Base-by-base conservation (phyloP, 2,329 filamentous ascomycete genomes). In the Colletotrichum neosansevieriae region DNA sequence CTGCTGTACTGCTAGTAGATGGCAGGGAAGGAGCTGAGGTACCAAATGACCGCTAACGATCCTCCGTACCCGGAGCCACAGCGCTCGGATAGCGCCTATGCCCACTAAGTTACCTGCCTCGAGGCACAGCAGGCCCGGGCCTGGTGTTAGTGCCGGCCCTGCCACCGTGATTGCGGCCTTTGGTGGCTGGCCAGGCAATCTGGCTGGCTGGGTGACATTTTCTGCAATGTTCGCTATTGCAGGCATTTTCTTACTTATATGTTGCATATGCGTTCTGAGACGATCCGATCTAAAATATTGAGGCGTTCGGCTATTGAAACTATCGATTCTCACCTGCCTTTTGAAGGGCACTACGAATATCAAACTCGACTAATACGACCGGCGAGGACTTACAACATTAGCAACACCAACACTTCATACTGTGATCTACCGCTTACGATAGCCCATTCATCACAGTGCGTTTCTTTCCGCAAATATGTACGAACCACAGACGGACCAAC, bases 1-100 rank as follows among this genome's bases (percentile, higher is more conserved):
- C 13, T 61, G 66, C 56, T 69, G 62, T 44, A n/a, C n/a, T n/a
- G n/a, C n/a, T n/a, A n/a, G n/a, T n/a, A 66, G 56, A 66, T 69
- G 42, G 66, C 61, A 49, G 49, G 61, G 54, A 21, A 44, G 6
- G 40, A 50, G 40, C 19, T 40, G 40, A 50, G 40, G 15, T 40
- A 36, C 32, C 58, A 17, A 51, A 60, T 44, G 59, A n/a, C 34
- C 38, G 34, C 32, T 45, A 59, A 50, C 21, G 53, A 38, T 17
- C 15, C 45, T 29, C 45, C 13, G 61, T 65, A 36, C 32, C 65
- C 65, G 47, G 60, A 36, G 51, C 40, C 47, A 44, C 61, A 65
- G 66, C 56, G 66, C 66, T 59, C 66, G 36, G 54, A 42, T 34
- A 17, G 32, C 50, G 36, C 63, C 44, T 34, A 47, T 19, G 34